phyloP scores from a whole-genome alignment of 169 alveolate genomes.

The Eimeria necatrix region DNA sequence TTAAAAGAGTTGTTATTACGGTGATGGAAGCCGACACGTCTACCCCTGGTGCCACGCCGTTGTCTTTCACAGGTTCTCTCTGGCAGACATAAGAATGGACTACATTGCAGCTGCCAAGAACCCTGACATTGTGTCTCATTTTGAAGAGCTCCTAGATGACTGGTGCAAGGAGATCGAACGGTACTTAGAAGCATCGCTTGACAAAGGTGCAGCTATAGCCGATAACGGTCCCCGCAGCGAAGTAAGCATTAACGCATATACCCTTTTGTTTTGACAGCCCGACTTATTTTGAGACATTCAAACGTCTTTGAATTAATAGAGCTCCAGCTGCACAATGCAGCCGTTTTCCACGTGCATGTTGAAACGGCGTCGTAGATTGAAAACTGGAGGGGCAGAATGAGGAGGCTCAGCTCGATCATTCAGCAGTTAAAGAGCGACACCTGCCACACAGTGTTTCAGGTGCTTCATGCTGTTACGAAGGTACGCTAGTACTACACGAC shows the following conservation, averaged over 20 bases:
- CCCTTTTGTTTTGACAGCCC: too few relatives aligned
- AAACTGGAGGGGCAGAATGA: slow-evolving; percentile 95
- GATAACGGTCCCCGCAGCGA: slow-evolving; percentile 81
- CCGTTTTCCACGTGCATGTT: neutral
- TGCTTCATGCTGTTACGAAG: slow-evolving; percentile 84
- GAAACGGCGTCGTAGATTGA: slow-evolving; percentile 88
- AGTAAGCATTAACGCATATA: neutral
- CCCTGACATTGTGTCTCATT: slow-evolving; percentile 74
- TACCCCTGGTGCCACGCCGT: neutral
- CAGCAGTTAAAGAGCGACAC: slow-evolving; percentile 93
- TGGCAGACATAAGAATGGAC: slow-evolving; percentile 33
- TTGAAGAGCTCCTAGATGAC: slow-evolving; percentile 77
- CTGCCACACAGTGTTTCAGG: slow-evolving; percentile 90
- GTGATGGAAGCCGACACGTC: too few relatives aligned
- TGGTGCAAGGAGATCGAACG: slow-evolving; percentile 81
- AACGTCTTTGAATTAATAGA: neutral
- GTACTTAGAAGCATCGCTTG: slow-evolving; percentile 71
- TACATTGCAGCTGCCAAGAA: slow-evolving; percentile 51
- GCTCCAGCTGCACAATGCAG: neutral
- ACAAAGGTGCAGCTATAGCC: slow-evolving; percentile 10
- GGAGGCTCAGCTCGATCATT: slow-evolving; percentile 92
- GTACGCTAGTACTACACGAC: neutral
- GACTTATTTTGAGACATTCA: neutral
- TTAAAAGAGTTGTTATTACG: neutral
- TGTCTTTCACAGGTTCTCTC: slow-evolving; percentile 17